These are phyloP conservation scores for Suhomyces coccinellae DNA, from an alignment of 1,139 yeast genomes.

Conservation along the genomic window DNA sequence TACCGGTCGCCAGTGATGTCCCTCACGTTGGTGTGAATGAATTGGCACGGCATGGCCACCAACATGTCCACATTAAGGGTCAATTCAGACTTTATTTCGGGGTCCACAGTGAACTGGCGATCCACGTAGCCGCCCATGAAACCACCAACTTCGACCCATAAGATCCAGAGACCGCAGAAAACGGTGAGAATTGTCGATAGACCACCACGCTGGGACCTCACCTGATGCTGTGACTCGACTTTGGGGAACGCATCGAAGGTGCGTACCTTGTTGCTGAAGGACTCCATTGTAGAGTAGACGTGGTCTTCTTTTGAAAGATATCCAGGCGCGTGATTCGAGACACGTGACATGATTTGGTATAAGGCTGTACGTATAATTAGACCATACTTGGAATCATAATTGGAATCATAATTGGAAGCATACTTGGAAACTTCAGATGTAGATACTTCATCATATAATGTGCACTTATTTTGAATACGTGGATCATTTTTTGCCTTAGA, in stretches of 20 bases:
- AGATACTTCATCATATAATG: too few species aligned
- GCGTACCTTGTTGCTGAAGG: conserved; percentile 44
- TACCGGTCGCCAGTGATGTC: conserved; percentile 79
- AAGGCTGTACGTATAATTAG: too few species aligned
- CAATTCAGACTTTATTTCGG: conserved; percentile 57
- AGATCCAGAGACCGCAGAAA: conserved; percentile 59
- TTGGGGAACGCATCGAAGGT: conserved; percentile 90
- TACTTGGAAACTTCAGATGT: too few species aligned
- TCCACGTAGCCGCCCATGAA: conserved; percentile 81
- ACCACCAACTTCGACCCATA: conserved; percentile 88
- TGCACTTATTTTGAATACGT: too few species aligned
- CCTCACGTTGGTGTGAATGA: conserved; percentile 69
- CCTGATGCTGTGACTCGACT: conserved; percentile 73
- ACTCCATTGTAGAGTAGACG: conserved; percentile 28
- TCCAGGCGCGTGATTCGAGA: too few species aligned
- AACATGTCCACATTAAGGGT: conserved; percentile 76
- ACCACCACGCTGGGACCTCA: conserved; percentile 76
- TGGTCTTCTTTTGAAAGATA: background rate
- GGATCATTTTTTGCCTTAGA: too few species aligned
- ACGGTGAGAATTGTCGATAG: conserved; percentile 66
- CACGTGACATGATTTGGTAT: background rate
- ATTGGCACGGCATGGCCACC: conserved; percentile 83
- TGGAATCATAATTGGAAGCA: too few species aligned
- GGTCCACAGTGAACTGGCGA: conserved; percentile 75
- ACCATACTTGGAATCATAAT: too few species aligned